Percentiles rank a stretch among this genome's conserved stretches.
phyloP scores from a whole-genome alignment of 192 early-diverging fungal genomes.

The Geranomyces michiganensis region DNA sequence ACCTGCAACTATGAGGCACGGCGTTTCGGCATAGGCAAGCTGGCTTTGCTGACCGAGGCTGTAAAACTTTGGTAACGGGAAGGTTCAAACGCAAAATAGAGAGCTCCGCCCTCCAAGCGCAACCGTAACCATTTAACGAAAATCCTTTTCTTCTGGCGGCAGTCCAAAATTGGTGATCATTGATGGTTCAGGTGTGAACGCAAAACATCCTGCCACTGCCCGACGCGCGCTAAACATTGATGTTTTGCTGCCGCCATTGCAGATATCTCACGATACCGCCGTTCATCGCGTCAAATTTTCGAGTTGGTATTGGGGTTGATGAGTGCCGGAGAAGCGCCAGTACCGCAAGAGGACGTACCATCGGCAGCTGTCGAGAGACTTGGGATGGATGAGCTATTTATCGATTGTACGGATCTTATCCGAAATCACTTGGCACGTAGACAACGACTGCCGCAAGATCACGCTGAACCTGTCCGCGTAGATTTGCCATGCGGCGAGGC shows the following conservation, averaged over 20 bases:
- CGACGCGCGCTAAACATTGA: neutral
- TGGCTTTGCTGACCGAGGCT: conserved; percentile 41
- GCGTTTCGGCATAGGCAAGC: conserved; percentile 33
- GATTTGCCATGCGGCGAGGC: conserved; percentile 8
- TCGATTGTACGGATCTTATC: conserved; percentile 37
- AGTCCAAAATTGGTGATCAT: conserved; percentile 42
- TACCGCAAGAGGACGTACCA: neutral
- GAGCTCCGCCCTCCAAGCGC: neutral
- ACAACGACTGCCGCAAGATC: no score
- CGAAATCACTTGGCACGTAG: neutral
- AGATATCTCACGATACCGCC: conserved; percentile 42
- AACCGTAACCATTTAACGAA: no score
- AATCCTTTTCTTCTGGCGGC: no score
- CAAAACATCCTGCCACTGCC: neutral
- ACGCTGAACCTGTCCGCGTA: neutral
- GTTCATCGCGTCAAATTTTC: conserved; percentile 36
- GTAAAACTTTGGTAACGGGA: conserved; percentile 30
- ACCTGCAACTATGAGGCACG: conserved; percentile 49
- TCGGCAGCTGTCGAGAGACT: conserved; percentile 35
- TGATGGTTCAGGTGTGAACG: conserved; percentile 33
- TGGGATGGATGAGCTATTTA: conserved; percentile 46
- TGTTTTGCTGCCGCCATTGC: neutral
- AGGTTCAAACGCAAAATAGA: no score
- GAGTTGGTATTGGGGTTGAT: conserved; percentile 31
- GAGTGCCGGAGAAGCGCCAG: neutral